phyloP scores from a whole-genome alignment of 1,284 basidiomycete genomes.

The Malassezia cuniculi region DNA sequence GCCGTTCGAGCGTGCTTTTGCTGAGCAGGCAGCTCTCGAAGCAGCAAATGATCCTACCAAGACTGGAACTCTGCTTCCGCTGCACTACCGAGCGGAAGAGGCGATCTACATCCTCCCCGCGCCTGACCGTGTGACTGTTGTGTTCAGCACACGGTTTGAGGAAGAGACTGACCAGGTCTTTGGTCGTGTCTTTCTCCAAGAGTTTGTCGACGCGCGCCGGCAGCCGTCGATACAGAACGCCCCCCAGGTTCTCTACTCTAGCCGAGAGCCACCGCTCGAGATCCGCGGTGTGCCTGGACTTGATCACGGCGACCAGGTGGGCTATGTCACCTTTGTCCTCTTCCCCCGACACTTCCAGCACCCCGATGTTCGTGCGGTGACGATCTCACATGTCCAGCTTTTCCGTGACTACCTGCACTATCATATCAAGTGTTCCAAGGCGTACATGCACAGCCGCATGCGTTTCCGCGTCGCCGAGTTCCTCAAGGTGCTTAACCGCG shows the following conservation, averaged over 20 bases:
- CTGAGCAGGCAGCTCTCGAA: conserved; percentile 73
- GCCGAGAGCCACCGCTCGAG: conserved; percentile 86
- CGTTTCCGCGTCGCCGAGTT: conserved; percentile 86
- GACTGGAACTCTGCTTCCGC: conserved; percentile 57
- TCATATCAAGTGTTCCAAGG: conserved; percentile 98
- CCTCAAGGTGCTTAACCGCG: conserved; percentile 90
- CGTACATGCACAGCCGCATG: conserved; percentile 99
- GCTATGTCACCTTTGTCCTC: conserved; percentile 96
- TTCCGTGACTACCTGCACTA: conserved; percentile 98
- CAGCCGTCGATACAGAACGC: conserved; percentile 88
- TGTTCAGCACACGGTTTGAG: conserved; percentile 91
- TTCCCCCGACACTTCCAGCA: conserved; percentile 89
- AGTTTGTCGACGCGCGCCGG: conserved; percentile 94
- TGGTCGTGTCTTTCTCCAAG: conserved; percentile 94
- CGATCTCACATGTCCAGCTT: conserved; percentile 88
- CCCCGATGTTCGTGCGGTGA: conserved; percentile 59
- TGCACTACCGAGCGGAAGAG: conserved; percentile 84
- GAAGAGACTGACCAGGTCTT: conserved; percentile 96
- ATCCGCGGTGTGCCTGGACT: conserved; percentile 75
- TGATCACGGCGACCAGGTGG: conserved; percentile 73
- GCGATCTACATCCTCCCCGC: conserved; percentile 89
- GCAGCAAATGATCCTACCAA: conserved; percentile 45
- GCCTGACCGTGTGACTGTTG: conserved; percentile 88
- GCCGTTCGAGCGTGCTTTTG: conserved; percentile 82
- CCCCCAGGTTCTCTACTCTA: conserved; percentile 94